Evolutionary conservation across 2,329 filamentous ascomycete genomes (phyloP).

Genomic region (Epichloe sibirici): DNA sequence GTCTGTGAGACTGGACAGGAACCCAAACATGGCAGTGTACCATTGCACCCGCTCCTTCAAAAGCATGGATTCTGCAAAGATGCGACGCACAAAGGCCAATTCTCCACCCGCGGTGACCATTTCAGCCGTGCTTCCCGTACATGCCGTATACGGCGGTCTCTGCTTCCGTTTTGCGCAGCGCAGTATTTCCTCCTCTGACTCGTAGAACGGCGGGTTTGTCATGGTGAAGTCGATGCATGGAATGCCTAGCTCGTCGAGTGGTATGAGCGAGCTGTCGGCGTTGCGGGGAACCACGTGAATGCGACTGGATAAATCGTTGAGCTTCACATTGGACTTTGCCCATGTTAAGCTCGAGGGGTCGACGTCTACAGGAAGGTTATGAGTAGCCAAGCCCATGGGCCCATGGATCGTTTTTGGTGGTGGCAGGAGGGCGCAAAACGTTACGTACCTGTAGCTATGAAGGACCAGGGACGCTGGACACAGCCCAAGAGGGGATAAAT

Average conservation of each 20-base stretch:
- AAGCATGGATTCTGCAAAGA: conserved; percentile 56
- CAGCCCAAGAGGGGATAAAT: conserved; percentile 84
- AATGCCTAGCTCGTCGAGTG: conserved; percentile 41
- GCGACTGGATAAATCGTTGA: conserved; percentile 51
- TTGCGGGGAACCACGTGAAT: conserved; percentile 51
- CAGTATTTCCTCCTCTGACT: conserved; percentile 56
- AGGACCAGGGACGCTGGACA: conserved; percentile 58
- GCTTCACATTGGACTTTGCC: conserved; percentile 53
- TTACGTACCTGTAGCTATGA: conserved; percentile 47
- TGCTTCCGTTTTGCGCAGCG: conserved; percentile 53
- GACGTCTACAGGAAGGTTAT: conserved; percentile 42
- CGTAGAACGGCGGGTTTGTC: conserved; percentile 92
- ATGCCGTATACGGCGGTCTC: conserved; percentile 55
- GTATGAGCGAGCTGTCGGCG: conserved; percentile 45
- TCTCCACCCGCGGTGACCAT: conserved; percentile 81
- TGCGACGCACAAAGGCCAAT: conserved; percentile 56
- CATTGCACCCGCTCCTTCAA: conserved; percentile 56
- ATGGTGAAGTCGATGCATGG: conserved; percentile 65
- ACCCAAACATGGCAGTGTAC: conserved; percentile 89
- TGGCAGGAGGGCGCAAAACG: neutral
- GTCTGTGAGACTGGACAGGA: conserved; percentile 54
- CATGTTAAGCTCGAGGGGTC: conserved; percentile 56
- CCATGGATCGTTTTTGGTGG: neutral
- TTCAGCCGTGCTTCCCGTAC: conserved; percentile 67
- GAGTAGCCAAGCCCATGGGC: neutral